These are phyloP conservation scores for Myriosclerotinia scirpicola DNA, from an alignment of 2,329 filamentous ascomycete genomes.

Conservation along the genomic window DNA sequence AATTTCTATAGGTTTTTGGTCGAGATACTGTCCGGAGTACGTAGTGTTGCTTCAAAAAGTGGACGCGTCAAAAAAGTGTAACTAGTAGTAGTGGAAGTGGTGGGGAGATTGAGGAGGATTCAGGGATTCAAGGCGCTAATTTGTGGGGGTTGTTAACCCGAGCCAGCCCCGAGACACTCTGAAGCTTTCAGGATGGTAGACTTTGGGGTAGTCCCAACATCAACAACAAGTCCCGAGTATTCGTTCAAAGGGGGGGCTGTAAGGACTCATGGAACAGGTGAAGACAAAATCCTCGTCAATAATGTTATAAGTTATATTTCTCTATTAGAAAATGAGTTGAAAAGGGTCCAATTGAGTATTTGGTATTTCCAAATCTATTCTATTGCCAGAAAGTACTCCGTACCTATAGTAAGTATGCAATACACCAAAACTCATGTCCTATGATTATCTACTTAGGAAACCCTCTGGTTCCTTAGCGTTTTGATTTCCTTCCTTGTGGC, in stretches of 20 bases:
- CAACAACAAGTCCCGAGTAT: slow-evolving; percentile 1
- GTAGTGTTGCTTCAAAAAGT: not conserved
- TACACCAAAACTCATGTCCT: too few relatives aligned
- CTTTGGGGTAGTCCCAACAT: not conserved
- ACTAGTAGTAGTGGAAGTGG: slow-evolving; percentile 6
- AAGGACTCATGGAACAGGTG: too few relatives aligned
- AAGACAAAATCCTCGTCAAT: too few relatives aligned
- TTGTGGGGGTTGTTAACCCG: slow-evolving; percentile 10
- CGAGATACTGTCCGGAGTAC: not conserved
- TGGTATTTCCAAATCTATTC: not conserved
- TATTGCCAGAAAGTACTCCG: too few relatives aligned
- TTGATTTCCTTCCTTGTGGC: too few relatives aligned
- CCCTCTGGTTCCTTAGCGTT: too few relatives aligned
- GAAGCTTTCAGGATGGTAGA: slow-evolving; percentile 6
- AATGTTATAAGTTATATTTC: too few relatives aligned
- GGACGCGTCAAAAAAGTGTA: not conserved
- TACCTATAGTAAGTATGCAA: too few relatives aligned
- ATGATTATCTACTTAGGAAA: too few relatives aligned
- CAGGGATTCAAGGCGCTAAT: not conserved
- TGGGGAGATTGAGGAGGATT: slow-evolving; percentile 13
- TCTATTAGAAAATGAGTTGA: too few relatives aligned
- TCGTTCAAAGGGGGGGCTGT: not conserved
- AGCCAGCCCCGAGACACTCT: not conserved
- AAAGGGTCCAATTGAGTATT: slow-evolving; percentile 2
- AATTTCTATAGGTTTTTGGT: not conserved